Evolutionary conservation across 208 protist genomes (phyloP), one percentile per base, ranked within the genome.

Genomic region (Phytomonas sp.): DNA sequence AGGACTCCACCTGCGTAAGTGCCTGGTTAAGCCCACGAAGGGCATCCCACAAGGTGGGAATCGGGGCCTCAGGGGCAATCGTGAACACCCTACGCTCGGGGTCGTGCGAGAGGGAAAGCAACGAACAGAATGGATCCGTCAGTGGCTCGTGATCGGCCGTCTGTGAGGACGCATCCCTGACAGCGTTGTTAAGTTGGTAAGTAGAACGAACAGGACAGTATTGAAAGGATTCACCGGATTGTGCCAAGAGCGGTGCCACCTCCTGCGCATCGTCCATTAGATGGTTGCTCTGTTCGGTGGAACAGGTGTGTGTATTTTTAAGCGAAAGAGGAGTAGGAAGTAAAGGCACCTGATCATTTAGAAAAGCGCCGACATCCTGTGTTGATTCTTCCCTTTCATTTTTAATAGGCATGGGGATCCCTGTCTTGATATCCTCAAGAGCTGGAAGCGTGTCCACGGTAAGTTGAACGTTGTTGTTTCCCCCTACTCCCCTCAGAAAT

Each of bases 1-100:
- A 49, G 19, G 40, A 49, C 52, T 71, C 32, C 29, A 64, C 7
- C 67, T 60, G 63, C 45, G 67, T 64, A 12, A 71, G 67, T 40
- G 67, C 67, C 30, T 71, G 56, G 59, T 37, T 71, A 10, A 71
- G 52, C 7, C 56, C 52, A 8, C 34, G 1, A 8, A 71, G 26
- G 52, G 33, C 34, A 33, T 71, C 10, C 67, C 29, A 29, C 14
- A 36, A 49, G 26, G 49, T 64, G 1, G 40, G 49, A 31, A 71
- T 32, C 19, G 67, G 40, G 11, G 30, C 31, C 40, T 61, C 63
- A 12, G 65, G 65, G 29, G 40, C 32, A 29, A 69, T 56, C 11
- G 34, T 36, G 65, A 29, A 45, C 29, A 29, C 60, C 29, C 30
- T 40, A 26, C 42, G 16, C 6, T 34, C 19, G n/a, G 37, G 6